Conservation (phyloP, 2,329 filamentous ascomycete genomes). For the Fusarium clavum region DNA sequence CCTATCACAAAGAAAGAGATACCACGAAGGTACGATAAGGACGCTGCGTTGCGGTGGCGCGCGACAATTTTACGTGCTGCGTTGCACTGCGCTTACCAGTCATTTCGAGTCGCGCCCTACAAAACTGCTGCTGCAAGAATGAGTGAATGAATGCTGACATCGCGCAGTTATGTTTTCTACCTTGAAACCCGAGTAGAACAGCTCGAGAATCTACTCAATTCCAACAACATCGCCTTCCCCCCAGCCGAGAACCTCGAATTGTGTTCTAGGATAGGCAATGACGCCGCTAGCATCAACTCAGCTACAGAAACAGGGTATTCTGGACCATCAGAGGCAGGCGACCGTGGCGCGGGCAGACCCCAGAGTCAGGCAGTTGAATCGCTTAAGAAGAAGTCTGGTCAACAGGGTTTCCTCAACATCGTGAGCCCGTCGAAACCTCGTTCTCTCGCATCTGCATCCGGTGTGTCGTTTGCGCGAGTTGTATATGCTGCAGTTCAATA, state of each 20-base stretch:
- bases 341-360: constrained; percentile 42
- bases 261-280: constrained; percentile 62
- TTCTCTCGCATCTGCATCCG: constrained; percentile 85
- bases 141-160: constrained; percentile 35
- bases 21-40: constrained; percentile 79
- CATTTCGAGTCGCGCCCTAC: background rate
- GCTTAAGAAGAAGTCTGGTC: constrained; percentile 53
- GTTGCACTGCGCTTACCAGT: background rate
- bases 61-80: constrained; percentile 12
- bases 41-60: constrained; percentile 5
- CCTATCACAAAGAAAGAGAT: constrained; percentile 97
- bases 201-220: constrained; percentile 79
- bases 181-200: constrained; percentile 88
- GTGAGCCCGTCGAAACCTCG: constrained; percentile 82
- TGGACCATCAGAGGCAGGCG: constrained; percentile 49
- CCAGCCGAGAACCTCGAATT: constrained; percentile 76
- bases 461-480: constrained; percentile 93
- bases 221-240: constrained; percentile 77
- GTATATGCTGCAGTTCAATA: constrained; percentile 93
- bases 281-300: constrained; percentile 49
- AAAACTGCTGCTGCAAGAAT: background rate
- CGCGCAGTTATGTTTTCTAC: constrained; percentile 86
- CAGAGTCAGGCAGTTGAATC: constrained; percentile 49
- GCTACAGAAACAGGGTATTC: constrained; percentile 51
- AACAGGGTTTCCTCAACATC: constrained; percentile 74